phyloP scores from a whole-genome alignment of 495 filamentous ascomycete species.

The Xylaria grammica region DNA sequence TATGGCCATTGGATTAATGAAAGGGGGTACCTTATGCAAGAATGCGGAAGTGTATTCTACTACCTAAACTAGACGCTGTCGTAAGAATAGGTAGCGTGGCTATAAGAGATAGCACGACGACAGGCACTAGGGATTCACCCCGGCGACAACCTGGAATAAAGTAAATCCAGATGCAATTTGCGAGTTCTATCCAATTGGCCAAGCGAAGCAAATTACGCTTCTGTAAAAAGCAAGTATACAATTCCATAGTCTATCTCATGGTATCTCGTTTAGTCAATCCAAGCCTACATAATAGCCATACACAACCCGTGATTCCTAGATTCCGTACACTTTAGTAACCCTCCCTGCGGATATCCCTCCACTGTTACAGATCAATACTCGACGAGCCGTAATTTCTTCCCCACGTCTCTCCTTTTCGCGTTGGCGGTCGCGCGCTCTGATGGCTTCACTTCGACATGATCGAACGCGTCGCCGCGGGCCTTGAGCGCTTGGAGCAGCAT shows the following conservation, averaged over 20 bases:
- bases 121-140: no score
- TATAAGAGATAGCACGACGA: no score
- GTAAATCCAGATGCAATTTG: no score
- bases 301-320: not conserved
- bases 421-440: constrained; percentile 54
- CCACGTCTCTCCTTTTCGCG: constrained; percentile 68
- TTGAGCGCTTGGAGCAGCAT: constrained; percentile 90
- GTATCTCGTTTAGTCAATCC: constrained; percentile 5
- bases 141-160: no score
- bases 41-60: no score
- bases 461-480: constrained; percentile 51
- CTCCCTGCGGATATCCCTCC: not conserved
- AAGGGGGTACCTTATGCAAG: no score
- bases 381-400: constrained; percentile 76
- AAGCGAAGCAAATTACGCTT: no score
- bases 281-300: not conserved
- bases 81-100: no score
- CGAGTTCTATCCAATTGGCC: no score
- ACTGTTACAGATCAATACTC: constrained; percentile 62
- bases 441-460: constrained; percentile 48
- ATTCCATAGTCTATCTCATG: constrained; percentile 1
- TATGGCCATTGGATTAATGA: no score
- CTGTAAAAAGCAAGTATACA: not conserved
- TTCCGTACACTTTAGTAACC: not conserved
- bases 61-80: no score